Conservation (phyloP, 345 rosid genomes). For the Camelina laxa region DNA sequence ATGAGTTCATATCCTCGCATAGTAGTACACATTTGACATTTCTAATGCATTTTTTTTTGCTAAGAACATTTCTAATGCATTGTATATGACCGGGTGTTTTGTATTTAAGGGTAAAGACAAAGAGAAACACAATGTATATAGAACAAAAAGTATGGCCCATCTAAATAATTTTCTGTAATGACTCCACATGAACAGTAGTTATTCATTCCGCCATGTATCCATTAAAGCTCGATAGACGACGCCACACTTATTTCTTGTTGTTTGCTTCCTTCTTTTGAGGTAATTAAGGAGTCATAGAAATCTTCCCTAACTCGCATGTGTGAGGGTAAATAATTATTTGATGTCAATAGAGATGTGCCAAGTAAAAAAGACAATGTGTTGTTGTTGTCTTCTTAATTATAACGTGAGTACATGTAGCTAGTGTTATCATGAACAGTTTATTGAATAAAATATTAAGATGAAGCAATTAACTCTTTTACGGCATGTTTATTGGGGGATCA, state of each 20-base stretch:
- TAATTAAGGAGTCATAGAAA: background rate
- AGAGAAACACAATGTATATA: background rate
- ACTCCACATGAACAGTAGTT: background rate
- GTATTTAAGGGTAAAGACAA: conserved; percentile 21
- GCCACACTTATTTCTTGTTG: background rate
- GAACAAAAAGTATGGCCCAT: too few species aligned
- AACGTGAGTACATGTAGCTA: background rate
- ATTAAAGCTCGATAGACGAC: background rate
- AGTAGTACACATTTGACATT: background rate
- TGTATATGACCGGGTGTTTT: background rate
- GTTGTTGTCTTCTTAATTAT: background rate
- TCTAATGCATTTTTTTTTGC: background rate
- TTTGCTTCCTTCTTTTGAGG: background rate
- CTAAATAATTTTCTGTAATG: background rate
- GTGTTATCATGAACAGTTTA: background rate
- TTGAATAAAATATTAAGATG: conserved; percentile 7
- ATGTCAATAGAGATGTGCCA: background rate
- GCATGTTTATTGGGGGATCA: too few species aligned
- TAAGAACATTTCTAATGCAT: background rate
- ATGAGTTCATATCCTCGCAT: background rate
- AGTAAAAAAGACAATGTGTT: background rate
- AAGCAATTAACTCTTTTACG: background rate
- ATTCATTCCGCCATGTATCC: too few species aligned
- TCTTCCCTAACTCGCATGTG: background rate
- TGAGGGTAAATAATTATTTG: background rate